Evolutionary conservation across 371 early-diverging fungal genomes (phyloP).

Genomic region (Dinochytrium kinnereticum): DNA sequence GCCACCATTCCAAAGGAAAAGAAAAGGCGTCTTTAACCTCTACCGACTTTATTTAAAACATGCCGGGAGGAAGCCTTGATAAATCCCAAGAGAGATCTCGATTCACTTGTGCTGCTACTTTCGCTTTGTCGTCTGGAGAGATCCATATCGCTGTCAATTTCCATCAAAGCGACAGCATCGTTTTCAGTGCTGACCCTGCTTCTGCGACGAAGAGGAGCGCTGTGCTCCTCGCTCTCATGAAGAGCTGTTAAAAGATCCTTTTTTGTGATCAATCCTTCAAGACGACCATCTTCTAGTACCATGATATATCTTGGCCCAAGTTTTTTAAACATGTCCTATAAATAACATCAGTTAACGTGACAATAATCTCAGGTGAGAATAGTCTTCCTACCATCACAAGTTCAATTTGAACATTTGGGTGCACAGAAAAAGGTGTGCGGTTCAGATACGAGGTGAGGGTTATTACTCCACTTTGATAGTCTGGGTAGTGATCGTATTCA

Average conservation of each 20-base stretch:
- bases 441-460: conserved; percentile 16
- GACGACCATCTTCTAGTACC: conserved; percentile 37
- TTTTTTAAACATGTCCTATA: conserved; percentile 57
- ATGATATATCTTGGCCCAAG: conserved; percentile 53
- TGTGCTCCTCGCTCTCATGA: conserved; percentile 36
- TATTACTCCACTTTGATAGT: background rate
- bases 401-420: conserved; percentile 46
- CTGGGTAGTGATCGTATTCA: conserved; percentile 7
- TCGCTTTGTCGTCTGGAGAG: conserved; percentile 3
- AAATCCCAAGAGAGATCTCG: background rate
- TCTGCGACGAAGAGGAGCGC: background rate
- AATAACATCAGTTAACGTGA: no score
- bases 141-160: conserved; percentile 6
- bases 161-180: background rate
- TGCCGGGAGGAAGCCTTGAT: background rate
- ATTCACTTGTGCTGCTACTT: conserved; percentile 3
- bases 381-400: conserved; percentile 39
- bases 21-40: background rate
- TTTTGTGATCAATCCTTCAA: conserved; percentile 54
- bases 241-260: conserved; percentile 50
- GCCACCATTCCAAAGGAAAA: no score
- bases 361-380: background rate
- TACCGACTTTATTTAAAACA: background rate
- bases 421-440: conserved; percentile 44
- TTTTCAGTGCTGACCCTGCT: background rate